phyloP scores from a whole-genome alignment of 805 yeast genomes.

The Kodamaea sagamina region DNA sequence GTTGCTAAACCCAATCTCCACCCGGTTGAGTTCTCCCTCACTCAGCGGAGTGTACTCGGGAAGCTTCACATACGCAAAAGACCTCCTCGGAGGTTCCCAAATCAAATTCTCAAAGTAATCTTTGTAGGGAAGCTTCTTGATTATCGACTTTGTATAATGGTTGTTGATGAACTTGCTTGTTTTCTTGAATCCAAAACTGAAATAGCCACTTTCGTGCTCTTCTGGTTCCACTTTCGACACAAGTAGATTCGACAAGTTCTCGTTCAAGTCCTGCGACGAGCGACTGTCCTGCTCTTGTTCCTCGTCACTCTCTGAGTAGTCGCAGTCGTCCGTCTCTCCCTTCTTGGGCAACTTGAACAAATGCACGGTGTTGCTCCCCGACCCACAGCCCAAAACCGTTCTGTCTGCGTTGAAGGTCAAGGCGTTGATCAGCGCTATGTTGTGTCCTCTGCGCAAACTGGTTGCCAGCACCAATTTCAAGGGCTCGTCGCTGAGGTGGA shows the following conservation, averaged over 20 bases:
- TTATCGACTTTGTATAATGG: slow-evolving; percentile 38
- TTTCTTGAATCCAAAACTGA: slow-evolving; percentile 23
- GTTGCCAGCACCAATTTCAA: slow-evolving; percentile 29
- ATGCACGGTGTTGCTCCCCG: slow-evolving; percentile 45
- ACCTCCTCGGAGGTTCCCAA: slow-evolving; percentile 45
- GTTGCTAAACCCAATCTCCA: slow-evolving; percentile 41
- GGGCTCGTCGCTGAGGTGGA: slow-evolving; percentile 21
- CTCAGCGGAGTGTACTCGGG: slow-evolving; percentile 31
- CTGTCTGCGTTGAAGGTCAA: slow-evolving; percentile 38
- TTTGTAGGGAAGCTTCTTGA: slow-evolving; percentile 42
- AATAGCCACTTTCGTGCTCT: slow-evolving; percentile 17
- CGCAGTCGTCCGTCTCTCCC: slow-evolving; percentile 13
- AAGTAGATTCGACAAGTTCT: slow-evolving; percentile 41
- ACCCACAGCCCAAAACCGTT: slow-evolving; percentile 40
- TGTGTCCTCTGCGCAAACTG: slow-evolving; percentile 44
- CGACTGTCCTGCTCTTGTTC: slow-evolving; percentile 22
- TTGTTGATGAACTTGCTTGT: slow-evolving; percentile 35
- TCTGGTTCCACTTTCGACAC: slow-evolving; percentile 26
- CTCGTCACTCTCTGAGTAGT: slow-evolving; percentile 12
- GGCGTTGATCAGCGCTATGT: slow-evolving; percentile 35
- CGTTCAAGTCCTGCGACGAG: slow-evolving; percentile 44
- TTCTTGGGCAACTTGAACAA: slow-evolving; percentile 29
- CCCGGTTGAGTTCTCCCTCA: slow-evolving; percentile 18
- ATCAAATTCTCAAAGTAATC: slow-evolving; percentile 42
- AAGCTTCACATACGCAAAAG: slow-evolving; percentile 43